Evolutionary conservation across 768 basidiomycete genomes (phyloP), one percentile per base, ranked within the genome.

Genomic region (Lentinula raphanica): DNA sequence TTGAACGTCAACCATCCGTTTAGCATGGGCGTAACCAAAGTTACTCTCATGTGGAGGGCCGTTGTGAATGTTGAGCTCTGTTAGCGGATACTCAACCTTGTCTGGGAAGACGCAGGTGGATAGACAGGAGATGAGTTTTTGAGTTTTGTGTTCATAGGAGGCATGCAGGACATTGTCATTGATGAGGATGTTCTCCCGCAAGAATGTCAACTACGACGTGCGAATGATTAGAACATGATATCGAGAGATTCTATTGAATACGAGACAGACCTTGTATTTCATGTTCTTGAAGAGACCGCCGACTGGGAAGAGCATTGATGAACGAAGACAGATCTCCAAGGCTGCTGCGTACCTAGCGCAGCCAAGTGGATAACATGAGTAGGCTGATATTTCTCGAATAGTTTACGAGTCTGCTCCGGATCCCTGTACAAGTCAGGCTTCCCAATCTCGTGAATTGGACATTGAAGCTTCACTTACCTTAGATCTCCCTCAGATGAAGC

Each of bases 61-160:
- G 35, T 80, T 79, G 72, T 98, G 96, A 58, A 98, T 88, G 75
- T 94, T 95, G 64, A 79, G 83, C 74, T 98, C 95, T 64, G 93
- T 90, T 27, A 98, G 82, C 13, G 95, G 96, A 69, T 95, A 97
- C 54, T 85, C 81, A 62, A 95, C 94, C 70, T 94, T 90, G 72
- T 98, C 95, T 0, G 95, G 95, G 78, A 95, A 98, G 46, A 98
- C 93, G 68, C 95, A 98, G 40, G 96, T 98, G 9, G 95, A 97
- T 38, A 98, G 84, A 68, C 95, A 98, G 12, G 95, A 97, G 58
- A 98, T 88, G 64, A 96, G 80, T 72, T 97, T 98, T 61, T 80
- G 63, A 21, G 80, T 79, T 50, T 83, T 77, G 65, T 79, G 74
- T 62, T 85, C 76, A 67, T 92, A 80, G 7, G 93, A 78, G 31